Evolutionary conservation across 805 yeast genomes (phyloP), one percentile per base, ranked within the genome.

Genomic region (Sugiyamaella floridensis): DNA sequence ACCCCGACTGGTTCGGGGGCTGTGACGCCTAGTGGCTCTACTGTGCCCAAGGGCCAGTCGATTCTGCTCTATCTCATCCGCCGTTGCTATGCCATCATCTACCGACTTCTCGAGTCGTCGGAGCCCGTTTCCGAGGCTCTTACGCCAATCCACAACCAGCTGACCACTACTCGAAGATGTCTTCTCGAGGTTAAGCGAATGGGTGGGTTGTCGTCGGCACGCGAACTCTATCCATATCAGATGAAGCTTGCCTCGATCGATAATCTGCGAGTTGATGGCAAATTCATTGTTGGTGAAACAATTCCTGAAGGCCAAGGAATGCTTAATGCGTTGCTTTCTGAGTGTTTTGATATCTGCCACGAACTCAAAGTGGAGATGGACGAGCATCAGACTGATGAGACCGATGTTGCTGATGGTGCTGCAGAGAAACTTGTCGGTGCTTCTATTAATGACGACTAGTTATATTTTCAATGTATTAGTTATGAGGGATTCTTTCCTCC

Each of bases 271-370:
- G 76, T 72, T 12, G 98, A 93, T 66, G 99, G 99, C 7, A 92
- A 88, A 72, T 93, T 93, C 63, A 81, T 86, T 64, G 85, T 89
- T 45, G 88, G 86, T 56, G 87, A 82, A 49, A 86, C 88, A 58
- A 85, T 93, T 43, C 99, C 99, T 1, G 98, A 93, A 67, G 99
- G 99, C 11, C 99, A 93, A 70, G 99, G 97, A 5, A 82, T 95
- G n/a, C 74, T 93, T 57, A 89, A 83, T 67, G 96, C 96, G 0
- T 71, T 92, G 53, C 73, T 92, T 48, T 93, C 96, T 2, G 97
- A 90, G 66, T 92, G 98, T 68, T 93, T 89, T 67, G 99, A 93
- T 67, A 85, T 92, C 54, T 76, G 87, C 46, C 93, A 92, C 65
- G 99, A 93, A 71, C 75, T 93, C 67, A 86, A 89, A 65, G 83